Conservation (phyloP, 352 stramenopile genomes). For the Pythium rishiriense region DNA sequence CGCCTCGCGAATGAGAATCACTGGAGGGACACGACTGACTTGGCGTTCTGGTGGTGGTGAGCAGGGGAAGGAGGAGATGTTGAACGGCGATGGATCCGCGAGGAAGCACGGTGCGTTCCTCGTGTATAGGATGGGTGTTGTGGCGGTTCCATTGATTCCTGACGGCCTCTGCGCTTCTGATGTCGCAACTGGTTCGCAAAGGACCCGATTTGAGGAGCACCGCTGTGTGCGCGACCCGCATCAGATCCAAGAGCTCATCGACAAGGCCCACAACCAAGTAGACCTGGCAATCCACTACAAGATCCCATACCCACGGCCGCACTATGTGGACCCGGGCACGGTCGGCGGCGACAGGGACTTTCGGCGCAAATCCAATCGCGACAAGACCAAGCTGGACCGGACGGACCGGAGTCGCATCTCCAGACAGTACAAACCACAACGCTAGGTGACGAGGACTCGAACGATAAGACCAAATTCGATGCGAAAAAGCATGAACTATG, state of each 20-base stretch:
- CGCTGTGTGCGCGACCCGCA: conserved; percentile 32
- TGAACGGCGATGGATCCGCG: conserved; percentile 70
- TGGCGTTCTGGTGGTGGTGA: conserved; percentile 9
- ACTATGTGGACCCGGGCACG: conserved; percentile 78
- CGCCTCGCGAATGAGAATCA: neutral
- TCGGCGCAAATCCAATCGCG: conserved; percentile 50
- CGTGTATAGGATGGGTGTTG: too few species aligned
- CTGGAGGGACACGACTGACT: neutral
- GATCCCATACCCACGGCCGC: conserved; percentile 76
- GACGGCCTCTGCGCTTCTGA: neutral
- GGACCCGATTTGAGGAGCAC: conserved; percentile 58
- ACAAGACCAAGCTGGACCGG: conserved; percentile 50
- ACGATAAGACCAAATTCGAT: neutral
- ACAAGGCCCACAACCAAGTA: conserved; percentile 65
- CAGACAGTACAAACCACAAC: conserved; percentile 44
- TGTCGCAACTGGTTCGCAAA: neutral
- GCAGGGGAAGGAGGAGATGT: conserved; percentile 61
- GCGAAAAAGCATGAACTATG: too few species aligned
- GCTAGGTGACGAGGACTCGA: neutral
- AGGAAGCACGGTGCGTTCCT: conserved; percentile 51
- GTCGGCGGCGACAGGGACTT: conserved; percentile 77
- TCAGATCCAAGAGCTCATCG: conserved; percentile 51
- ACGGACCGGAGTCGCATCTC: conserved; percentile 44
- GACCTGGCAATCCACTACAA: conserved; percentile 84
- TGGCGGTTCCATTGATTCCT: neutral